A percentile compares a stretch with the other conserved stretches of the same genome.
These are phyloP conservation scores for Fusarium longipes DNA, from an alignment of 2,329 filamentous ascomycete species.

Conservation along the genomic window DNA sequence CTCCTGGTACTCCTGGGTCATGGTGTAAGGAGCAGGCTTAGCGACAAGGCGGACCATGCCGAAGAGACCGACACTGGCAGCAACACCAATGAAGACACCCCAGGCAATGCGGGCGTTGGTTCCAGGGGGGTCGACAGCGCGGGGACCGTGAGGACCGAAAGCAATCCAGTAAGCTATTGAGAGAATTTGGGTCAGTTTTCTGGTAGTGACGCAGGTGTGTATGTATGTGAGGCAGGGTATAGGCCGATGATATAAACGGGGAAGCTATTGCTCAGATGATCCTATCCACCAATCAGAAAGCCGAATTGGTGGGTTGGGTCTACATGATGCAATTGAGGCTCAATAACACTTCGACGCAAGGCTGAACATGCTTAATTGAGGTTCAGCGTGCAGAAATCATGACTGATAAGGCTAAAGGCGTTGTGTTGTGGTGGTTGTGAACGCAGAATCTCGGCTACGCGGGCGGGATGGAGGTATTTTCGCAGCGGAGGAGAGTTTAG, in stretches of 20 bases:
- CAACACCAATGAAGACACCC: conserved; percentile 76
- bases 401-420: conserved; percentile 12
- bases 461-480: conserved; percentile 52
- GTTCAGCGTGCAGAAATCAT: conserved; percentile 32
- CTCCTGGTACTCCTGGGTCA: conserved; percentile 98
- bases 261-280: conserved; percentile 26
- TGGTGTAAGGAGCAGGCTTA: conserved; percentile 79
- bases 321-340: conserved; percentile 46
- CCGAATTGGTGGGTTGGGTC: conserved; percentile 38
- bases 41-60: conserved; percentile 76
- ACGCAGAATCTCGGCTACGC: conserved; percentile 40
- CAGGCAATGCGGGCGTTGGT: conserved; percentile 83
- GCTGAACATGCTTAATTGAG: conserved; percentile 31
- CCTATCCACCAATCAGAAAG: conserved; percentile 38
- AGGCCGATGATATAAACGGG: conserved; percentile 26
- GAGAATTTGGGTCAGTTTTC: conserved; percentile 54
- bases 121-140: conserved; percentile 82
- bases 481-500: conserved; percentile 50
- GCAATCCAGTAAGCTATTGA: conserved; percentile 96
- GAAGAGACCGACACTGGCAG: conserved; percentile 77
- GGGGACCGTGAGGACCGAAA: conserved; percentile 95
- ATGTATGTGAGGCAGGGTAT: conserved; percentile 26
- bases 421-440: conserved; percentile 27
- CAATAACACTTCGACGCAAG: conserved; percentile 29
- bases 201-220: conserved; percentile 23